These are phyloP conservation scores for Camellia japonica DNA, from an alignment of 148 eudicot species.

Conservation along the genomic window DNA sequence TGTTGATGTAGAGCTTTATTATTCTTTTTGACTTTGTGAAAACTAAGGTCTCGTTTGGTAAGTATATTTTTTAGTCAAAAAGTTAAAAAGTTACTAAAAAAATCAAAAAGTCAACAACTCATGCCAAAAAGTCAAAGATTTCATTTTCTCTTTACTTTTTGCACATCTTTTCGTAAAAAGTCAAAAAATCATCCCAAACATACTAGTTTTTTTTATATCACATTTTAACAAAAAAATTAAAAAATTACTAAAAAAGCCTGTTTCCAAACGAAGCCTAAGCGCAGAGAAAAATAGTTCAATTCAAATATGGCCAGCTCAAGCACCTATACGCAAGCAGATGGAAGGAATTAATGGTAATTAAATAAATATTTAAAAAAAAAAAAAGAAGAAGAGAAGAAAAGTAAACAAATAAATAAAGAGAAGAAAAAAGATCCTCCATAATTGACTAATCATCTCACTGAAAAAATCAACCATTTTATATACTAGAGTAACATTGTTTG, in stretches of 20 bases:
- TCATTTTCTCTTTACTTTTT: too few relatives aligned
- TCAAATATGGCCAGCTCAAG: not conserved
- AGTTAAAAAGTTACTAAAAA: too few relatives aligned
- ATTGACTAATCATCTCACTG: not conserved
- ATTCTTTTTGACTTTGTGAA: not conserved
- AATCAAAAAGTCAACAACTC: too few relatives aligned
- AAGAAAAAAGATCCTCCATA: constrained; percentile 1
- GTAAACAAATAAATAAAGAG: not conserved
- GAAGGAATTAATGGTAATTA: not conserved
- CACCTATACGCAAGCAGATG: not conserved
- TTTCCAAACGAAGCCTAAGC: too few relatives aligned
- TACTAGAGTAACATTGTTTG: not conserved
- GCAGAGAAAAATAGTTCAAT: not conserved
- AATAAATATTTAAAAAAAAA: not conserved
- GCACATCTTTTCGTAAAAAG: too few relatives aligned
- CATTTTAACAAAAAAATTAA: too few relatives aligned
- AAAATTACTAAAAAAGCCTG: too few relatives aligned
- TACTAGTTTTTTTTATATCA: too few relatives aligned
- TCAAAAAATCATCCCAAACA: too few relatives aligned
- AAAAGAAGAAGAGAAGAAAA: not conserved
- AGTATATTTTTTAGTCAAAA: too few relatives aligned
- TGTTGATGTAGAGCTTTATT: not conserved
- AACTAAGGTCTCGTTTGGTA: not conserved
- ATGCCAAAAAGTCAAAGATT: too few relatives aligned
- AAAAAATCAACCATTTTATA: not conserved